phyloP scores from a whole-genome alignment of 1,284 basidiomycete species.

The Malassezia vespertilionis region DNA sequence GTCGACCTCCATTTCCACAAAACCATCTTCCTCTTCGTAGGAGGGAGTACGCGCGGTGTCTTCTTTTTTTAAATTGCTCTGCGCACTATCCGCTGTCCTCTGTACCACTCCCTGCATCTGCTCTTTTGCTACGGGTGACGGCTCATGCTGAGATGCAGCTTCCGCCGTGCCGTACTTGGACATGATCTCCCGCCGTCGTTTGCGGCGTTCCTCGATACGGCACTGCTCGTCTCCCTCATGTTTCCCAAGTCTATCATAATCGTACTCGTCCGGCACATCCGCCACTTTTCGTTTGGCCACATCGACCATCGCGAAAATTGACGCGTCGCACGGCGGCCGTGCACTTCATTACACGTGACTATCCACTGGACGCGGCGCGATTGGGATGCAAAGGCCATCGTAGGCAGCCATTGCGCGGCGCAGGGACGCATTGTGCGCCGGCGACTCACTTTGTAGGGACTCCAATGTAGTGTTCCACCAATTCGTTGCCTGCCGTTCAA shows the following conservation, averaged over 20 bases:
- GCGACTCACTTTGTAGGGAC: neutral
- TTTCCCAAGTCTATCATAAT: constrained; percentile 3
- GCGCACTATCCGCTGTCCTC: too few species aligned
- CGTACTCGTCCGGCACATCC: neutral
- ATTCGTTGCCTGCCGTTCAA: constrained; percentile 11
- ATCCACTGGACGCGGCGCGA: neutral
- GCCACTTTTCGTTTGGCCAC: neutral
- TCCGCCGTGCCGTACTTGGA: constrained; percentile 1
- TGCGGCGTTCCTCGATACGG: constrained; percentile 27
- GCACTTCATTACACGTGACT: constrained; percentile 5
- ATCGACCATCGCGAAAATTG: neutral
- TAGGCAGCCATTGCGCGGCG: constrained; percentile 11
- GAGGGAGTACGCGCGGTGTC: too few species aligned
- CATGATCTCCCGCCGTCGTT: constrained; percentile 21
- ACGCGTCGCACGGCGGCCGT: neutral
- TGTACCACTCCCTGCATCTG: too few species aligned
- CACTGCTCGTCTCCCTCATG: constrained; percentile 11
- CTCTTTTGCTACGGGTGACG: too few species aligned
- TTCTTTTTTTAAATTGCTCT: too few species aligned
- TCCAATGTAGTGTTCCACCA: constrained; percentile 2
- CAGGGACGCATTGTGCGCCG: neutral
- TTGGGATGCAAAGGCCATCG: constrained; percentile 8
- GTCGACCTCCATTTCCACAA: constrained; percentile 37
- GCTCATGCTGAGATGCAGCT: neutral
- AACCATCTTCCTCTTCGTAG: constrained; percentile 27